phyloP scores from a whole-genome alignment of 345 rosid genomes.

The Rhodomyrtus tomentosa region DNA sequence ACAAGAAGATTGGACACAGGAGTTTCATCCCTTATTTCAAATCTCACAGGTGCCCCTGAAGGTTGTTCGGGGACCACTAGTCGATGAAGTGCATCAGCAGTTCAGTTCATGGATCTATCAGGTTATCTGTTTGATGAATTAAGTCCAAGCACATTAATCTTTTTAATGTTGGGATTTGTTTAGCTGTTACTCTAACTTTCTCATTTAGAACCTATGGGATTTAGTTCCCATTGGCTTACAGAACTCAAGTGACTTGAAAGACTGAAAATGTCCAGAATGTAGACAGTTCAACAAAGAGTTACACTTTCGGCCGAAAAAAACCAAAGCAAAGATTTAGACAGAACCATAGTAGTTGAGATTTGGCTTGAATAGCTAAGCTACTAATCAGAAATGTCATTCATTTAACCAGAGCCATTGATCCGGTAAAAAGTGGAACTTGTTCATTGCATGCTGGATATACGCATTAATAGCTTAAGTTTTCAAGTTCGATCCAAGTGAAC shows the following conservation, averaged over 20 bases:
- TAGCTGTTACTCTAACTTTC: neutral
- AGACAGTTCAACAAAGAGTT: too few species aligned
- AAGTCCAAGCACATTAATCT: neutral
- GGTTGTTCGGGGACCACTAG: slow-evolving; percentile 47
- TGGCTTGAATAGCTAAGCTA: neutral
- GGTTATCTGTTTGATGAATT: slow-evolving; percentile 11
- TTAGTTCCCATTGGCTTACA: too few species aligned
- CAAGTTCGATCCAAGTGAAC: neutral
- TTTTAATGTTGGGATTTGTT: neutral
- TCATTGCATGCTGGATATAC: neutral
- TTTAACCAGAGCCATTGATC: neutral
- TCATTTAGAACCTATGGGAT: neutral
- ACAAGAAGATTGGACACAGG: neutral
- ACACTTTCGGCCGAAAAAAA: too few species aligned
- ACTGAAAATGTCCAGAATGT: too few species aligned
- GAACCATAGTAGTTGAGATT: neutral
- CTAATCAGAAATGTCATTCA: neutral
- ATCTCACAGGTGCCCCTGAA: slow-evolving; percentile 38
- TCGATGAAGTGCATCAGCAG: slow-evolving; percentile 76
- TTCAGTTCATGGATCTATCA: slow-evolving; percentile 77
- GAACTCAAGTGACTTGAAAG: too few species aligned
- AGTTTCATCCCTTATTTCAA: neutral
- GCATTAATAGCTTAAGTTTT: neutral
- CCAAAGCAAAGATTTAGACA: too few species aligned
- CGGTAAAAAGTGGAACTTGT: neutral